phyloP scores from a whole-genome alignment of 2,329 filamentous ascomycete species.

The Paecilomyces fulvus region DNA sequence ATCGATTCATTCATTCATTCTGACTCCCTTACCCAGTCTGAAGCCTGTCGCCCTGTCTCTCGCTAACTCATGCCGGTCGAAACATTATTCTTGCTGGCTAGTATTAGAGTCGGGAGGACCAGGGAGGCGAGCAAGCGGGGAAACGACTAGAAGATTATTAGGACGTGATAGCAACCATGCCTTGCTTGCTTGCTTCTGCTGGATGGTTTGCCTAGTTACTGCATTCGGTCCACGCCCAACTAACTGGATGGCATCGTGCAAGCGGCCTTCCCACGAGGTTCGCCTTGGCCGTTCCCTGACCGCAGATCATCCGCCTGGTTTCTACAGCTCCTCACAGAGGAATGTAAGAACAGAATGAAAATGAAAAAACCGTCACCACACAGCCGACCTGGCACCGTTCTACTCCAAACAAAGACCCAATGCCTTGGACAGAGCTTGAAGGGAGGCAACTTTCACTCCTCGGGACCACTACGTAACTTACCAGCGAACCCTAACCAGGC shows the following conservation, averaged over 20 bases:
- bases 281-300: not conserved
- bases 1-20: not conserved
- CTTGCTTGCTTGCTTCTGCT: not conserved
- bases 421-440: not conserved
- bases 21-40: not conserved
- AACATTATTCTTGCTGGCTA: not conserved
- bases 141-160: not conserved
- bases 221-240: not conserved
- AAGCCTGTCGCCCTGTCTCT: not conserved
- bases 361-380: not conserved
- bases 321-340: not conserved
- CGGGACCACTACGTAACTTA: not conserved
- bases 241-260: not conserved
- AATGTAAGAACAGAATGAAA: not conserved
- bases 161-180: not conserved
- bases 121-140: not conserved
- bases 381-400: not conserved
- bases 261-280: not conserved
- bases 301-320: not conserved
- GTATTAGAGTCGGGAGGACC: not conserved
- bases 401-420: not conserved
- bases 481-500: not conserved
- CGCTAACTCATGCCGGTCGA: not conserved
- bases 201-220: not conserved
- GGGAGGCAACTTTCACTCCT: not conserved